Conservation (phyloP, 31 red algal species). For the Bonnemaisonia californica region DNA sequence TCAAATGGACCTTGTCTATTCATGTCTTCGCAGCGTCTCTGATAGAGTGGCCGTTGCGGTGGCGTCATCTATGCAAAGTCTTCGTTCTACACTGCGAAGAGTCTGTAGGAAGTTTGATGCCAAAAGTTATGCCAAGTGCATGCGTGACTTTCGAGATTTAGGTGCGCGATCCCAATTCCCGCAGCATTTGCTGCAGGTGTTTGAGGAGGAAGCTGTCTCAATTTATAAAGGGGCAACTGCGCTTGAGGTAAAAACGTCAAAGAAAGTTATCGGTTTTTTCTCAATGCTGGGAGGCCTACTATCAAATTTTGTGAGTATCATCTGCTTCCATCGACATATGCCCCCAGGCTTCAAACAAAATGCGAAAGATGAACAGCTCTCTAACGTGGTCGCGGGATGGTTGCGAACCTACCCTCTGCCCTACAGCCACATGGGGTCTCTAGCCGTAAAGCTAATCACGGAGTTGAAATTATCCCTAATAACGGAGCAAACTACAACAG, state of each 20-base stretch:
- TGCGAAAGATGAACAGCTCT: not conserved
- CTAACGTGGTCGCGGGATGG: not conserved
- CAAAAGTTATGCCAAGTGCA: slow-evolving; percentile 20
- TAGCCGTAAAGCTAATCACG: not conserved
- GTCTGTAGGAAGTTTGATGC: not conserved
- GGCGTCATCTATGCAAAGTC: slow-evolving; percentile 7
- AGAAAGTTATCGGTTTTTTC: slow-evolving; percentile 7
- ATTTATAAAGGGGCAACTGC: not conserved
- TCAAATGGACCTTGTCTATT: slow-evolving; percentile 6
- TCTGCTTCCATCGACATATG: not conserved
- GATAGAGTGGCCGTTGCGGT: slow-evolving; percentile 5
- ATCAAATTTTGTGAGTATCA: not conserved
- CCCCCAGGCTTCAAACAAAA: not conserved
- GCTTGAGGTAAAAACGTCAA: not conserved
- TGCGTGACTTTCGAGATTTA: slow-evolving; percentile 13
- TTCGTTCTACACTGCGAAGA: not conserved
- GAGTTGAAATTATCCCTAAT: not conserved
- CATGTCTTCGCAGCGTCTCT: slow-evolving; percentile 6
- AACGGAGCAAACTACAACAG: not conserved
- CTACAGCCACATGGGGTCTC: not conserved
- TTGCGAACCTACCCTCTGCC: not conserved
- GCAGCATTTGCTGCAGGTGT: slow-evolving; percentile 23
- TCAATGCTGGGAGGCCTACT: not conserved
- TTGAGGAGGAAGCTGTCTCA: slow-evolving; percentile 4
- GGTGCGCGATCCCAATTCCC: slow-evolving; percentile 1